Evolutionary conservation across 345 rosid genomes (phyloP), one percentile per base, ranked within the genome.

Genomic region (Dovyalis caffra): DNA sequence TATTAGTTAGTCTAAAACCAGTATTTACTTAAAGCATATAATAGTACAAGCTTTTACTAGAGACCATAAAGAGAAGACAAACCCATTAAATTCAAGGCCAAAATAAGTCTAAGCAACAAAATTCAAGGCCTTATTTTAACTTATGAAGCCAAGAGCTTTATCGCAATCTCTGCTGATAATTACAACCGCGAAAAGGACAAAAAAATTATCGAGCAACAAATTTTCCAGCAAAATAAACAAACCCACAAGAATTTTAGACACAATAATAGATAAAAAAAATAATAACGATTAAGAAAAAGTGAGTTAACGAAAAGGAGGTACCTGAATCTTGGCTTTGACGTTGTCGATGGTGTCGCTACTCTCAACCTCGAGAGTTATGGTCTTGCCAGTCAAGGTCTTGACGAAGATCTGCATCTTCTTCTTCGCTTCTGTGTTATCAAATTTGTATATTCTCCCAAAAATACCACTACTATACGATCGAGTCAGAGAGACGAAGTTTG

Each of bases 381-480:
- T 77, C 76, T 77, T 77, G 29, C 80, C 80, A 21, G 80, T 77
- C 20, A 77, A 61, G 32, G 80, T 77, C 60, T 77, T 77, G 20
- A 77, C 80, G 57, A 77, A 77, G 80, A 77, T 77, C 80, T 77
- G 80, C 80, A 77, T 77, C 76, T 71, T 77, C 34, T 68, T 37
- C 68, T 43, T 16, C 34, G 7, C 8, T 31, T n/a, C 29, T 62
- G n/a, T 40, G 26, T 47, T 63, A 28, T 32, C 23, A 26, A 5
- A 5, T 2, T 45, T 61, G 35, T 9, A 9, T 0, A 10, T 49
- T 49, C 56, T 49, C 56, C 1, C 1, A 1, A 49, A 49, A 49
- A 49, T 18, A 6, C 5, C 23, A 20, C 23, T 20, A 18, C 23
- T 5, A 20, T 6, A 20, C 56, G 56, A 49, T 49, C 56, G 56